Base-by-base conservation (phyloP, 2,329 filamentous ascomycete genomes). In the Microascus cirrosus region DNA sequence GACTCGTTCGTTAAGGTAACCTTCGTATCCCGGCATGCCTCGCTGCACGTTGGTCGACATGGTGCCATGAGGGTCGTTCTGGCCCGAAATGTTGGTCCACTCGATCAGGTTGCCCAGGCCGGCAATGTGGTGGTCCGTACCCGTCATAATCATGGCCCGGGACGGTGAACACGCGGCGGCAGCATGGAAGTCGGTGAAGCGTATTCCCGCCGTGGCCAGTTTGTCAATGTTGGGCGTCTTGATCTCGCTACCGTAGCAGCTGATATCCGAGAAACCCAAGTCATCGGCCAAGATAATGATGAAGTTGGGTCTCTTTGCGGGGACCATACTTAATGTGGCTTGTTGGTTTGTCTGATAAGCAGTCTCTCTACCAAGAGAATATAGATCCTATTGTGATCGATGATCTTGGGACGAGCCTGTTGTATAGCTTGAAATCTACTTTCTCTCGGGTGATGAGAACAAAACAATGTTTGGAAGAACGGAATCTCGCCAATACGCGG, bases 141-240 rank as follows among this genome's bases (percentile, higher is more conserved):
- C 82, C 0, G 80, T 83, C 75, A 85, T 79, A 63, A 85, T 77
- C 83, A 85, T 85, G 52, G 81, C 78, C 53, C 82, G 73, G 3
- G 80, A 82, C 2, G 82, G 83, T 55, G 80, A 84, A 66, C 81
- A 85, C 57, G 81, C 81, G 8, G 82, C 78, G 0, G 83, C 82
- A 1, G 81, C 77, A 64, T 85, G 82, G 68, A 84, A 85, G 62
- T 83, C 79, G 0, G 82, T 84, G 63, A 84, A 81, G 5, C 80
- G 77, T 25, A 85, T 67, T 24, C 60, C 59, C 54, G 68, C 65
- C 18, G 73, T 69, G 2, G 78, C 74, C 2, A 82, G 67, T 36
- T 75, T 77, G 67, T 84, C 78, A 39, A 85, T 71, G 63, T 82
- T 78, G 1, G 82, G 82, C 0, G 82, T 85, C 39, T 74, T 73